Evolutionary conservation across 805 yeast genomes (phyloP).

Genomic region (Candida pseudofarinosa): DNA sequence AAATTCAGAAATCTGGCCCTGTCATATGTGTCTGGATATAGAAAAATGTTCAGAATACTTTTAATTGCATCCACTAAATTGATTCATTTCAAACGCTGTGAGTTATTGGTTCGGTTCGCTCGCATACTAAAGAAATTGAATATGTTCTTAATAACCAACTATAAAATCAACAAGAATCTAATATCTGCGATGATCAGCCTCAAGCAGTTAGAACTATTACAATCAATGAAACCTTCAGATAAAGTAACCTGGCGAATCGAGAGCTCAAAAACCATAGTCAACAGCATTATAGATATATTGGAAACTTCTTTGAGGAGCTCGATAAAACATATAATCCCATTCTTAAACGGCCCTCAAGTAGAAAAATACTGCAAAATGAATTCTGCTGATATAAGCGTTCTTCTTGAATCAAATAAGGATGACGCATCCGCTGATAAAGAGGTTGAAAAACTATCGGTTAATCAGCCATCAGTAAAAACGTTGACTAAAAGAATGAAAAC

Average conservation of each 20-base stretch:
- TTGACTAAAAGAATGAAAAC: conserved; percentile 16
- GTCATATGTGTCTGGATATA: neutral
- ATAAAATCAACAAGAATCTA: conserved; percentile 32
- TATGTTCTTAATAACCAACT: conserved; percentile 29
- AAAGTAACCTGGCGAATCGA: neutral
- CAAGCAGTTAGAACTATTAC: conserved; percentile 29
- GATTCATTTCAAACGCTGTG: conserved; percentile 22
- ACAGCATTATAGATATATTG: conserved; percentile 14
- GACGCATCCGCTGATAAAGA: neutral
- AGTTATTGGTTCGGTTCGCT: conserved; percentile 19
- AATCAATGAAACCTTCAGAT: conserved; percentile 9
- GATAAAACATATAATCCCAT: conserved; percentile 25
- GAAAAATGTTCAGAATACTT: conserved; percentile 26
- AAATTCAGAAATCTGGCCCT: conserved; percentile 3
- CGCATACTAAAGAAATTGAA: conserved; percentile 20
- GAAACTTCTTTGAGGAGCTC: conserved; percentile 25
- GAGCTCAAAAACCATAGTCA: conserved; percentile 2
- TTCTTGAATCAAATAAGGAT: conserved; percentile 6
- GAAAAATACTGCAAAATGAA: conserved; percentile 40
- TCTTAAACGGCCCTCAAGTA: conserved; percentile 32
- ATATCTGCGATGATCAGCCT: conserved; percentile 27
- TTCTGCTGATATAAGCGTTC: conserved; percentile 21
- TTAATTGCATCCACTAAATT: conserved; percentile 25
- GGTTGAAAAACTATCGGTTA: neutral
- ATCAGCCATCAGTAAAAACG: neutral